Percentiles rank a stretch among this genome's conserved stretches.
phyloP scores from a whole-genome alignment of 2,329 filamentous ascomycete species.

The Fusarium equiseti region DNA sequence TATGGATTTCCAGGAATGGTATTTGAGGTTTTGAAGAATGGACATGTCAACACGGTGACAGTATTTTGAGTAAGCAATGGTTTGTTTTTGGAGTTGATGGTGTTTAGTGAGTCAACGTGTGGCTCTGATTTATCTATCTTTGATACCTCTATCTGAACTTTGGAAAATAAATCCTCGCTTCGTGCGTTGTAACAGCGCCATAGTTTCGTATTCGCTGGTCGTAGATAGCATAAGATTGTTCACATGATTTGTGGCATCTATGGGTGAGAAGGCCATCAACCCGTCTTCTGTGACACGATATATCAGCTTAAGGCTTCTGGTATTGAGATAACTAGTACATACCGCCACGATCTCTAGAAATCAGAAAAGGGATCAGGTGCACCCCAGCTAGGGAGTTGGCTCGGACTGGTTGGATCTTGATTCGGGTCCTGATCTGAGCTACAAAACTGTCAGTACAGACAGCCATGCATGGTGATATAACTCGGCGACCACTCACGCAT shows the following conservation, averaged over 20 bases:
- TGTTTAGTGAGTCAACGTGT: constrained; percentile 12
- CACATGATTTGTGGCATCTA: too few species aligned
- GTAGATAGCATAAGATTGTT: background rate
- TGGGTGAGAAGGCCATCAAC: background rate
- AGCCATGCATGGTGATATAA: background rate
- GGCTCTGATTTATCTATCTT: constrained; percentile 3
- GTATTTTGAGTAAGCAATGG: constrained; percentile 70
- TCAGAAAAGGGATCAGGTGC: background rate
- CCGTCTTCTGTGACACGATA: background rate
- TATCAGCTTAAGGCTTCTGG: background rate
- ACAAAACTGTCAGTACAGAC: background rate
- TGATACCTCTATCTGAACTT: constrained; percentile 22
- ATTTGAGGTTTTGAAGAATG: constrained; percentile 96
- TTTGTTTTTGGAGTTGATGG: constrained; percentile 31
- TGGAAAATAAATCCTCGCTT: background rate
- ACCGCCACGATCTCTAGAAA: background rate
- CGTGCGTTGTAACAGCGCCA: background rate
- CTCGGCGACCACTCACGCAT: background rate
- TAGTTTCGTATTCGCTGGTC: background rate
- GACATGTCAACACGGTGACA: constrained; percentile 87
- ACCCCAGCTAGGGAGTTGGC: background rate
- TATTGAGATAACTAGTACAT: background rate
- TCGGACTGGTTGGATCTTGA: background rate
- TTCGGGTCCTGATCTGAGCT: background rate
- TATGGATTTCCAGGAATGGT: constrained; percentile 94